Percentiles rank a stretch among this genome's conserved stretches.
phyloP scores from a whole-genome alignment of 768 basidiomycete species.

The Boletus sp. region DNA sequence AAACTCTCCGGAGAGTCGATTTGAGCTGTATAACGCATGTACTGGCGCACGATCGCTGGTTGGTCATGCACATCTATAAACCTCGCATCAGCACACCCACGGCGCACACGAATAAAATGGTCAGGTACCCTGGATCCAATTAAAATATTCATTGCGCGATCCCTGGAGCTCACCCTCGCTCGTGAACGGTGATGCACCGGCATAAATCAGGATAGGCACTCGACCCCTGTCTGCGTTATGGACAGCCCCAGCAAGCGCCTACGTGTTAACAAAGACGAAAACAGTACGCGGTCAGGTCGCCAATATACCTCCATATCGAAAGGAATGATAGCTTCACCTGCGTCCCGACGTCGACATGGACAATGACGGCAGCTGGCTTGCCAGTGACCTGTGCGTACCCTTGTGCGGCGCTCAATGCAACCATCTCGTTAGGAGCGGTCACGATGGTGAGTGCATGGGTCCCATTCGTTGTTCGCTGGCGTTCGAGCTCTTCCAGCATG shows the following conservation, averaged over 20 bases:
- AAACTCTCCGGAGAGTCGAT: constrained; percentile 54
- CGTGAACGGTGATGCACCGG: constrained; percentile 66
- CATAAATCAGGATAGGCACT: constrained; percentile 67
- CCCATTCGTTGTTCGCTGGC: constrained; percentile 43
- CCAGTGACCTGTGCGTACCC: constrained; percentile 63
- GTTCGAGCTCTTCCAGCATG: constrained; percentile 64
- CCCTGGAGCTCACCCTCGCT: constrained; percentile 56
- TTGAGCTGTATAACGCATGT: constrained; percentile 67
- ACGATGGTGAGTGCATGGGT: constrained; percentile 50
- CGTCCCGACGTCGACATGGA: constrained; percentile 73
- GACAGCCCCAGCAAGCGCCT: constrained; percentile 69
- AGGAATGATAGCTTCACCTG: constrained; percentile 40
- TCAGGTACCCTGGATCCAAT: constrained; percentile 62
- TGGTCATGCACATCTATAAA: constrained; percentile 67
- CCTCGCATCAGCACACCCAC: neutral
- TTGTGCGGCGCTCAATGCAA: constrained; percentile 69
- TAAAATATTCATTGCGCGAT: constrained; percentile 69
- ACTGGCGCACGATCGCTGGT: constrained; percentile 66
- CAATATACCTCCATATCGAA: neutral
- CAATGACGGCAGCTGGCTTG: constrained; percentile 67
- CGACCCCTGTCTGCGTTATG: constrained; percentile 67
- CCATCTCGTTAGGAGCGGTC: constrained; percentile 77
- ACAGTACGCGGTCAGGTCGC: neutral
- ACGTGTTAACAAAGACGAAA: neutral
- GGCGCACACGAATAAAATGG: neutral